phyloP scores from a whole-genome alignment of 306 rosid species.

The Cucumis hystrix region DNA sequence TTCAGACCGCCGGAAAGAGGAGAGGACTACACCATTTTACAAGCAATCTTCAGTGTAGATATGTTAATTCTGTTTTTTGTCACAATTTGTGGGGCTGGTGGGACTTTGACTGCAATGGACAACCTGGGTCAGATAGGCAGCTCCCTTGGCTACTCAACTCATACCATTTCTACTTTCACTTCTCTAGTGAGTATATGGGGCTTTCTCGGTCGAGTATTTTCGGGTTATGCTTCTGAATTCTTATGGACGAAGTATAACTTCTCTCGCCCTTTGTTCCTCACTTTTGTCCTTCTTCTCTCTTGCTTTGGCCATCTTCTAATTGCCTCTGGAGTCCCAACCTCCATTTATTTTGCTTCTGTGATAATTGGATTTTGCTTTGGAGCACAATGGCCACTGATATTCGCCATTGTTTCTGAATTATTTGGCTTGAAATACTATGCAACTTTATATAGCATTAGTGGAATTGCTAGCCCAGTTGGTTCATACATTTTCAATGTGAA shows the following conservation, averaged over 20 bases:
- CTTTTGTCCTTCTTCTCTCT: background rate
- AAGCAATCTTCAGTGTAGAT: no score
- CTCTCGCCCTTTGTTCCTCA: constrained; percentile 1
- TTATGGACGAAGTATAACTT: constrained; percentile 1
- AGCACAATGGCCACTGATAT: constrained; percentile 3
- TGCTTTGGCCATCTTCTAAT: constrained; percentile 1
- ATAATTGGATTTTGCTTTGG: constrained; percentile 5
- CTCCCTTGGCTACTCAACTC: constrained; percentile 2
- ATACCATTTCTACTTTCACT: constrained; percentile 1
- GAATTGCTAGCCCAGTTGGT: constrained; percentile 2
- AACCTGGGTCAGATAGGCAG: constrained; percentile 5
- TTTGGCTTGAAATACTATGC: constrained; percentile 6
- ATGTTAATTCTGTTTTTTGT: background rate
- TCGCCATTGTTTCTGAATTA: constrained; percentile 5
- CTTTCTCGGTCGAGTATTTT: background rate
- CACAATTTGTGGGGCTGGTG: constrained; percentile 4
- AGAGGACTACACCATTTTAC: no score
- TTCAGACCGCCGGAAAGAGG: no score
- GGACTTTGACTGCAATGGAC: constrained; percentile 7
- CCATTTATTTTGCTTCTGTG: background rate
- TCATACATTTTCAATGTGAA: constrained; percentile 2
- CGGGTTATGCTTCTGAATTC: constrained; percentile 4
- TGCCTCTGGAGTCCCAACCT: constrained; percentile 1
- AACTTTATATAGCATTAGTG: constrained; percentile 3
- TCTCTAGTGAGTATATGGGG: constrained; percentile 2